phyloP scores from a whole-genome alignment of 305 asterid genomes.

The Fraxinus paxiana region DNA sequence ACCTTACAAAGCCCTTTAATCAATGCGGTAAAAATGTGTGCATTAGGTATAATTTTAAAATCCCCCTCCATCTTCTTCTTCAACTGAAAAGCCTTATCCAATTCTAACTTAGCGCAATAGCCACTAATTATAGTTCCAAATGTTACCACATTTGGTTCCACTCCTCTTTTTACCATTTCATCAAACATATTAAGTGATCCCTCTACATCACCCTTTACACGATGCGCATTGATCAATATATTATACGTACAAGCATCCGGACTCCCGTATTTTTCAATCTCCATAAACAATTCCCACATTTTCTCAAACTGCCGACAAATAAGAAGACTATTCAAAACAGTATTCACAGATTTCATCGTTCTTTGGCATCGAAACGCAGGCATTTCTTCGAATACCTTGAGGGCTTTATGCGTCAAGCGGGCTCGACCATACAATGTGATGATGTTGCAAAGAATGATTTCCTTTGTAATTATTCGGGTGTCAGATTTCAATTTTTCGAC shows the following conservation, averaged over 20 bases:
- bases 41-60: slow-evolving; percentile 45
- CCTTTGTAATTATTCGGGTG: slow-evolving; percentile 47
- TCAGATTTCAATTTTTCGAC: slow-evolving; percentile 42
- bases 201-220: slow-evolving; percentile 34
- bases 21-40: slow-evolving; percentile 46
- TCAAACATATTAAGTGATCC: slow-evolving; percentile 49
- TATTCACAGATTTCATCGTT: slow-evolving; percentile 59
- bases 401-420: slow-evolving; percentile 52
- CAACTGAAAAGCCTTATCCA: slow-evolving; percentile 46
- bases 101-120: slow-evolving; percentile 35
- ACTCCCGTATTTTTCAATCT: slow-evolving; percentile 31
- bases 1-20: slow-evolving; percentile 58
- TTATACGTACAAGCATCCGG: slow-evolving; percentile 67
- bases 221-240: slow-evolving; percentile 47
- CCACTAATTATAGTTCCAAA: slow-evolving; percentile 68
- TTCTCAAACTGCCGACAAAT: slow-evolving; percentile 44
- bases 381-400: slow-evolving; percentile 49
- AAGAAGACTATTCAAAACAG: slow-evolving; percentile 50
- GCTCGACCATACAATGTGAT: slow-evolving; percentile 61
- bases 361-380: slow-evolving; percentile 53
- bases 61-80: slow-evolving; percentile 56
- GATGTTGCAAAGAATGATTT: slow-evolving; percentile 58
- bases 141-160: slow-evolving; percentile 57
- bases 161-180: slow-evolving; percentile 58
- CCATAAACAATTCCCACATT: slow-evolving; percentile 35